Conservation (phyloP, 441 rosid species). For the Biscutella laevigata region DNA sequence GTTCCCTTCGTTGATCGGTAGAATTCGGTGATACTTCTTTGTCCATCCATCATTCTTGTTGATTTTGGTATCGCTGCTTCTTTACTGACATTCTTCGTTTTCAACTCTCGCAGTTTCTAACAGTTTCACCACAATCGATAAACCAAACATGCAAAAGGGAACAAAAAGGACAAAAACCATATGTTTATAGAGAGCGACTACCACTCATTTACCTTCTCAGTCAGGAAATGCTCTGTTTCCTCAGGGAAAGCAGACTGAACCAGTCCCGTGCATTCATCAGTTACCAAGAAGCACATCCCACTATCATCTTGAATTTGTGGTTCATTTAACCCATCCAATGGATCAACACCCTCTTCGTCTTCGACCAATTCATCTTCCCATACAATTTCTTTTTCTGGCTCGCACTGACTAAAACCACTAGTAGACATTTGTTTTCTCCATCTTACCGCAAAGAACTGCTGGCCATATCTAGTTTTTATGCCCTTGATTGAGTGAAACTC, state of each 20-base stretch:
- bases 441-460: slow-evolving; percentile 51
- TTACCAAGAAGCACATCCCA: slow-evolving; percentile 47
- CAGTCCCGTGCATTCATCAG: slow-evolving; percentile 68
- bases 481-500: slow-evolving; percentile 74
- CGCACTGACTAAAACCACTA: slow-evolving; percentile 7
- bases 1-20: slow-evolving; percentile 52
- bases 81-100: slow-evolving; percentile 34
- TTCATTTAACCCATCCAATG: slow-evolving; percentile 39
- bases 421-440: slow-evolving; percentile 54
- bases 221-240: slow-evolving; percentile 47
- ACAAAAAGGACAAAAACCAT: too few species aligned
- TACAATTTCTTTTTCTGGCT: slow-evolving; percentile 26
- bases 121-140: slow-evolving; percentile 9
- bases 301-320: slow-evolving; percentile 44
- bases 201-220: too few species aligned
- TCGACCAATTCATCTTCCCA: slow-evolving; percentile 36
- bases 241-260: slow-evolving; percentile 60
- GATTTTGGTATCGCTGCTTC: slow-evolving; percentile 37
- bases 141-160: neutral
- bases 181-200: too few species aligned
- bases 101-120: slow-evolving; percentile 52
- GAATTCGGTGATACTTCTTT: slow-evolving; percentile 59
- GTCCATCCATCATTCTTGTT: slow-evolving; percentile 34
- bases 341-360: slow-evolving; percentile 39
- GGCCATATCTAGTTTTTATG: slow-evolving; percentile 55